phyloP scores from a whole-genome alignment of 257 asterid species.

The Nicotiana knightiana region DNA sequence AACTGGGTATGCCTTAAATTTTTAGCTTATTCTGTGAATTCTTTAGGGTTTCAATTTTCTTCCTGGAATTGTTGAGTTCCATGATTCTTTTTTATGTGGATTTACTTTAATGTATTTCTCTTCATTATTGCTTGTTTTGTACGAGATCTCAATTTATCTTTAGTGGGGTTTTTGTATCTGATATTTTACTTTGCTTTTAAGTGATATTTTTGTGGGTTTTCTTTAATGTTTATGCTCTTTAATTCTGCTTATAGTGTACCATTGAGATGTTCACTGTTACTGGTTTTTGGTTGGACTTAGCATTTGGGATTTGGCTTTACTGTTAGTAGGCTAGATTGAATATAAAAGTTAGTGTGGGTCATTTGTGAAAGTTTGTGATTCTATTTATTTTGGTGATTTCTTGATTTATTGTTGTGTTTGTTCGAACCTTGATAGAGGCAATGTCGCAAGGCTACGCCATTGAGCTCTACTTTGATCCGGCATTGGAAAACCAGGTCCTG shows the following conservation, averaged over 20 bases:
- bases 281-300: not conserved
- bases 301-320: not conserved
- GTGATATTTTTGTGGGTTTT: not conserved
- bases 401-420: slow-evolving; percentile 7
- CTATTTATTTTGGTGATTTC: not conserved
- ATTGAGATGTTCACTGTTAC: not conserved
- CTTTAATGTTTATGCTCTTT: not conserved
- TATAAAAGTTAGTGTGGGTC: not conserved
- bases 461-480: slow-evolving; percentile 95
- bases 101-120: not conserved
- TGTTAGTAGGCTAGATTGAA: not conserved
- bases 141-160: slow-evolving; percentile 9
- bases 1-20: slow-evolving; percentile 42
- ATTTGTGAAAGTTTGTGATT: not conserved
- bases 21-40: slow-evolving; percentile 7
- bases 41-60: slow-evolving; percentile 13
- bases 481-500: slow-evolving; percentile 77
- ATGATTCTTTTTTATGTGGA: not conserved
- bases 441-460: slow-evolving; percentile 84
- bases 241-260: not conserved
- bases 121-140: not conserved
- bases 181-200: not conserved
- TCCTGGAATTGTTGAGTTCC: not conserved
- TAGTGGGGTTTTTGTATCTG: not conserved
- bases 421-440: slow-evolving; percentile 29